Conservation (phyloP, 225 moss, liverwort and hornwort species). For the Polytrichum formosum region DNA sequence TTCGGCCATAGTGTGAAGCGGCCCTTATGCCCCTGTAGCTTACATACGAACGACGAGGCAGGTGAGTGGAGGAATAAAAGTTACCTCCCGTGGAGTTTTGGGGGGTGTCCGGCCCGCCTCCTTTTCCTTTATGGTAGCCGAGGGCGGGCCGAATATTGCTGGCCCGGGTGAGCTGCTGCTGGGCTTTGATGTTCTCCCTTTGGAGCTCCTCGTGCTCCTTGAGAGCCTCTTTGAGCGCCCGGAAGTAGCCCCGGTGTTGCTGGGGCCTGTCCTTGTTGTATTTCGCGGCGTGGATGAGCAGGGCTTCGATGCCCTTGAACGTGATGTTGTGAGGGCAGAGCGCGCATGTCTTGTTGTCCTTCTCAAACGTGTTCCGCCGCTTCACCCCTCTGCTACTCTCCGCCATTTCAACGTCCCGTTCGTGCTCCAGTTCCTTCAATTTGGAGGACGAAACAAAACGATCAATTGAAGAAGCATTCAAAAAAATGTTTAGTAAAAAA, state of each 20-base stretch:
- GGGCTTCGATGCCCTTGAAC: slow-evolving; percentile 81
- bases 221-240: slow-evolving; percentile 70
- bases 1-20: no score
- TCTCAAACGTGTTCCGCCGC: slow-evolving; percentile 20
- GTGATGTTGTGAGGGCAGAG: slow-evolving; percentile 32
- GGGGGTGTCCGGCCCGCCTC: no score
- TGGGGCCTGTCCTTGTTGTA: slow-evolving; percentile 73
- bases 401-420: slow-evolving; percentile 32
- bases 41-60: no score
- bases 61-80: no score
- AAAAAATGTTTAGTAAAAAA: no score
- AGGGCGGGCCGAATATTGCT: no score
- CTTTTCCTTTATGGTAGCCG: no score
- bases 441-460: no score
- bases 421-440: slow-evolving; percentile 39
- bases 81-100: no score
- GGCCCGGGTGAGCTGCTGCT: no score
- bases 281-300: slow-evolving; percentile 82
- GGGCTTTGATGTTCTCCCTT: slow-evolving; percentile 2
- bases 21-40: no score
- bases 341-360: slow-evolving; percentile 36
- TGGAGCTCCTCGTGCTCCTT: slow-evolving; percentile 29
- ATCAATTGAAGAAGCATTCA: no score
- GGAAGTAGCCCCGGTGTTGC: slow-evolving; percentile 83
- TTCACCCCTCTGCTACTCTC: slow-evolving; percentile 33